Base-by-base conservation (phyloP, 257 asterid species). In the Cynanchum wilfordii region DNA sequence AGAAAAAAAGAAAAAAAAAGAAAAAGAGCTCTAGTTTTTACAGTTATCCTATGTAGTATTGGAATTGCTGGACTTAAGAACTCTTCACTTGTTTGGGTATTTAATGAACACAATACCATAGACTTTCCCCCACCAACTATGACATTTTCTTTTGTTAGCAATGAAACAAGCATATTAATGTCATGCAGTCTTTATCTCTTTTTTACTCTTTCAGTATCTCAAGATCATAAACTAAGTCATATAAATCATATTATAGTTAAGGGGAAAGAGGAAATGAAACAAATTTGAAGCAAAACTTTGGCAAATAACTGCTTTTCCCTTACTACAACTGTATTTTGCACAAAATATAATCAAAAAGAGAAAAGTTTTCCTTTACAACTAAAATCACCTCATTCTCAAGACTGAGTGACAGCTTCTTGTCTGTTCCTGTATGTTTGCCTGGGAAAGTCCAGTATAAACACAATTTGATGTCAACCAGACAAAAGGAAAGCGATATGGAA, bases 381-480 rank as follows among this genome's bases (percentile, higher is more conserved):
- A 36, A 68, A 77, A 59, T 79, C 72, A 85, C 99, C 97, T 92
- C 97, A 75, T 86, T 89, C 82, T 95, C 99, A 88, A 95, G 76
- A 75, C 99, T 90, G 59, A 95, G 83, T 9, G 99, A 95, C 54
- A 95, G 94, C 85, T 83, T 90, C 90, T 92, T 92, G 83, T 95
- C 98, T 3, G 90, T 77, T 83, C 90, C 95, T 0, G 97, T 79
- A 79, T 95, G 96, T 79, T 95, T 95, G 88, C 99, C 99, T 95
- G 50, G 49, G 74, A 70, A 76, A 62, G 50, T 45, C 68, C 74
- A 77, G 7, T n/a, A 68, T 38, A 7, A 70, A 78, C 58, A 66
- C 60, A 73, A 30, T 49, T 17, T 57, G 49, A 36, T 49, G 55
- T 73, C 58, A 76, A 45, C 44, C 36, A 67, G 68, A 20, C 25